Base-by-base conservation (phyloP, 1,284 basidiomycete species). In the Cryptococcus maquisensis region DNA sequence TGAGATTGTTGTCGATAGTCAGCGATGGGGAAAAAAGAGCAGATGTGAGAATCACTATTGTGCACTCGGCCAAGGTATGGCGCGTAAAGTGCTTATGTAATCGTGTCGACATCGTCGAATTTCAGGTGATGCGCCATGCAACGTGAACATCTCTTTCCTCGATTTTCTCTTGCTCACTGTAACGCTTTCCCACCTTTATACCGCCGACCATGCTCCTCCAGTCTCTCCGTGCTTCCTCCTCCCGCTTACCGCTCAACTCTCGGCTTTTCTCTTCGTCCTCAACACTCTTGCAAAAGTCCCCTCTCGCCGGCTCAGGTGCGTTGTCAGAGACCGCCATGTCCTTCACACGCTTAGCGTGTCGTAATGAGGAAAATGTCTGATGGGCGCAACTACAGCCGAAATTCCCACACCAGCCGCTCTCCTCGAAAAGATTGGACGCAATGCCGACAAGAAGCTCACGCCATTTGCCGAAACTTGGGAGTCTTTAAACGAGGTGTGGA, bases 371-470 rank as follows among this genome's bases (percentile, higher is more conserved):
- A 21, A 20, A 21, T 16, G 15, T n/a, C 46, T 49, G 16, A 38
- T 21, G 36, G 3, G 18, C 23, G 3, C 15, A 21, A 9, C 24
- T 28, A 5, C 52, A 72, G 70, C 57, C 26, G 62, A 68, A 52
- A 61, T 59, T 1, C 56, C 65, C 2, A 61, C 49, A 1, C 73
- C 73, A 9, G 51, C 54, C 18, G 67, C 66, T 44, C 61, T 74
- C 20, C 54, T 73, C 32, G 49, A 59, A 12, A 62, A 62, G 52
- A 72, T 74, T 26, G 73, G 73, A 18, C 63, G 71, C 18, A 64
- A 65, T 47, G 67, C 69, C n/a, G 68, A 71, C 36, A 72, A 68
- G 55, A 64, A 65, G 37, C 55, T 74, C 9, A 64, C 59, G 15
- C 54, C 59, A 5, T 60, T 66, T 49, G 66, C 61, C 2, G 64